Evolutionary conservation across 345 rosid species (phyloP), one percentile per base, ranked within the genome.

Genomic region (Arabidopsis suecica): DNA sequence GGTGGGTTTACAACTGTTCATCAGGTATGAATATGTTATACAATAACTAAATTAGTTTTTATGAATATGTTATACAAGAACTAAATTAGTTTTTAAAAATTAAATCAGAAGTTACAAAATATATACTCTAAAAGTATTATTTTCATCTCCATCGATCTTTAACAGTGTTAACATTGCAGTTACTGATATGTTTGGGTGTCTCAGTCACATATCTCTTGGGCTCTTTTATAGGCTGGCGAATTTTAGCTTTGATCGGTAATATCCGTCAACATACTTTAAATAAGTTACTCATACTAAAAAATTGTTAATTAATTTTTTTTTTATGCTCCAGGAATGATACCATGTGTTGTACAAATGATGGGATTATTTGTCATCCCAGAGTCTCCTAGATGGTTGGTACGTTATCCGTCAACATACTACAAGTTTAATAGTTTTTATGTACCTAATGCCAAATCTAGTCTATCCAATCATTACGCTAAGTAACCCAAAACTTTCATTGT

Each of bases 121-220:
- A 55, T 58, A 5, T 72, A 7, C 7, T 40, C 10, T 18, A 3
- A 22, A 23, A 13, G 0, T 22, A 49, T 16, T n/a, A 50, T 25
- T n/a, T 23, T 14, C 37, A 25, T 55, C 22, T 50, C 9, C 64
- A 30, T 20, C 8, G 3, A 44, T 58, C 18, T 23, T 4, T 32
- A 11, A 42, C 32, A 28, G 10, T 28, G 13, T 1, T 41, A 11
- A 50, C 4, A 22, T 66, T 58, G 57, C 88, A 92, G 96, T 82
- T 92, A 78, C 84, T 89, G 93, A 88, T 92, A 73, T 89, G 97
- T 74, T 72, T 74, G 55, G 97, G 97, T 7, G 88, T 81, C 60
- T 88, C 97, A 2, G 36, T 84, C 47, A 82, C 90, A 61, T 89
- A 83, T 84, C 88, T 92, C n/a, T 80, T 88, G 2, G 96, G 96